A percentile compares a stretch with the other conserved stretches of the same genome.
phyloP scores from a whole-genome alignment of 306 rosid species.

The Vicia sativa region DNA sequence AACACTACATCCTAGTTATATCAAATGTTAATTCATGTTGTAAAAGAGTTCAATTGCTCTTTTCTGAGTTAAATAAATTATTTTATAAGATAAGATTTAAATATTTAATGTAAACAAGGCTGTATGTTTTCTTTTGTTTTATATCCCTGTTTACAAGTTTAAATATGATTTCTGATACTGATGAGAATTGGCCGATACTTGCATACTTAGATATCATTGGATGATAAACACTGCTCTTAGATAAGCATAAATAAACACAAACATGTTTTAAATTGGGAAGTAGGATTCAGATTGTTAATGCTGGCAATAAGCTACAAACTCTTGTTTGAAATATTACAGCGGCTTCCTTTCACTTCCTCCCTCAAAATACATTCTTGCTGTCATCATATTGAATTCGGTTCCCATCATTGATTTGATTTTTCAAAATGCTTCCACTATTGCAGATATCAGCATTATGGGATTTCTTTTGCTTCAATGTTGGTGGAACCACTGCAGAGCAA shows the following conservation, averaged over 20 bases:
- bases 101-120: constrained; percentile 26
- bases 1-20: constrained; percentile 15
- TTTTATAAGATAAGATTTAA: neutral
- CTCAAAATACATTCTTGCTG: constrained; percentile 25
- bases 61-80: neutral
- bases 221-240: constrained; percentile 24
- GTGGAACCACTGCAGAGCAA: constrained; percentile 90
- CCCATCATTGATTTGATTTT: constrained; percentile 28
- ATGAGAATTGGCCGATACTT: constrained; percentile 7
- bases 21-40: neutral
- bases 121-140: constrained; percentile 22
- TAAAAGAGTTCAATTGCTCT: neutral
- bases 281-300: constrained; percentile 20
- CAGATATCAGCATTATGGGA: constrained; percentile 94
- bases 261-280: constrained; percentile 19
- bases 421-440: constrained; percentile 33
- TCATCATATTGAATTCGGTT: constrained; percentile 17
- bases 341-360: constrained; percentile 15
- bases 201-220: constrained; percentile 27
- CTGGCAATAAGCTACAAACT: constrained; percentile 25
- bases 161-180: constrained; percentile 11
- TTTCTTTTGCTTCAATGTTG: constrained; percentile 87
- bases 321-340: constrained; percentile 14
- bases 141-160: constrained; percentile 5
- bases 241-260: neutral